These are phyloP conservation scores for Helicostylum pulchrum DNA, from an alignment of 192 early-diverging fungal species.

Conservation along the genomic window DNA sequence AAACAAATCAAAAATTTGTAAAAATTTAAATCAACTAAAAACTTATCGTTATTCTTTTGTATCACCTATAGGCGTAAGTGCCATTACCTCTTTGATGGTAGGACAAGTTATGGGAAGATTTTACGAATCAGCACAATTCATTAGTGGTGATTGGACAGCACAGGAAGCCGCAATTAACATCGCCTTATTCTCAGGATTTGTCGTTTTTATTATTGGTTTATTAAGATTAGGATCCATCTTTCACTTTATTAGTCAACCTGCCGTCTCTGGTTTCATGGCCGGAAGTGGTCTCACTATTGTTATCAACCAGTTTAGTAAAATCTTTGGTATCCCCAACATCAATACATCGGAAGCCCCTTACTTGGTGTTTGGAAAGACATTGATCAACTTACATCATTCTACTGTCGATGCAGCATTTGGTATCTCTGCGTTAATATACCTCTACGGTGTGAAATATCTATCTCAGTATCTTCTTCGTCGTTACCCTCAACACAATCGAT, in stretches of 20 bases:
- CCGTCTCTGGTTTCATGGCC: conserved; percentile 85
- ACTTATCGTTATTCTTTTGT: neutral
- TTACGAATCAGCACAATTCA: conserved; percentile 11
- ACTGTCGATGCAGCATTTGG: conserved; percentile 63
- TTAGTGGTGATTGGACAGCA: conserved; percentile 19
- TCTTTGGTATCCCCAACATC: conserved; percentile 74
- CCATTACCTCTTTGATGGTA: conserved; percentile 75
- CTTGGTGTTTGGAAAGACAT: conserved; percentile 70
- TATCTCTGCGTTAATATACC: conserved; percentile 39
- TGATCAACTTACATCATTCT: conserved; percentile 38
- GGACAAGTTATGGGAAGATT: conserved; percentile 57
- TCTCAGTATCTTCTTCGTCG: conserved; percentile 32
- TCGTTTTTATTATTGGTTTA: conserved; percentile 69
- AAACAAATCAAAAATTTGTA: neutral
- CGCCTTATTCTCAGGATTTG: conserved; percentile 70
- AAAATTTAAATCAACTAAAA: neutral
- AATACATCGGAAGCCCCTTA: conserved; percentile 72
- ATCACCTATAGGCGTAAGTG: conserved; percentile 22
- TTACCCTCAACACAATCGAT: conserved; percentile 45
- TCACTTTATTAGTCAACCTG: conserved; percentile 81
- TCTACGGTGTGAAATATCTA: conserved; percentile 40
- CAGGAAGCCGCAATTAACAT: conserved; percentile 55
- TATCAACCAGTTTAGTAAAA: conserved; percentile 61
- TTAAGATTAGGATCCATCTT: conserved; percentile 82
- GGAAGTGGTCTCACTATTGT: conserved; percentile 80